These are phyloP conservation scores for Kappamyces sp. DNA, from an alignment of 192 early-diverging fungal genomes.

Conservation along the genomic window DNA sequence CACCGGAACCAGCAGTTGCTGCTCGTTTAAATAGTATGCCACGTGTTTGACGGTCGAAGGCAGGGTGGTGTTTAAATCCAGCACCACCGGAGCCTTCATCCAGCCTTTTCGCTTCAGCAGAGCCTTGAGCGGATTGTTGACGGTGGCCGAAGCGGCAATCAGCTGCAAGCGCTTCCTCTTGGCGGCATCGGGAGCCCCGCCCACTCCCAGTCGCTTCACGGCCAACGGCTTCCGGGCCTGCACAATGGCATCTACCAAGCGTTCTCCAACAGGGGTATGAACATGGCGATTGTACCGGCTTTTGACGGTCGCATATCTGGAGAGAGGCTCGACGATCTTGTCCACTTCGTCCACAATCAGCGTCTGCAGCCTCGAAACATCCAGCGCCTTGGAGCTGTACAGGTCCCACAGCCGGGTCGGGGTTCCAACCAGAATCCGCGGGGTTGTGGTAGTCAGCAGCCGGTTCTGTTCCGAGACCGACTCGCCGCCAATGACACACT, in stretches of 20 bases:
- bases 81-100: slow-evolving; percentile 49
- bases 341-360: slow-evolving; percentile 45
- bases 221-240: slow-evolving; percentile 12
- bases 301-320: slow-evolving; percentile 27
- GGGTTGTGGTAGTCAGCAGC: slow-evolving; percentile 17
- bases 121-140: slow-evolving; percentile 61
- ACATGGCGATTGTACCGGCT: slow-evolving; percentile 20
- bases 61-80: slow-evolving; percentile 49
- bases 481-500: slow-evolving; percentile 30
- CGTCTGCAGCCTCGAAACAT: slow-evolving; percentile 28
- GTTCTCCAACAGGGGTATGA: slow-evolving; percentile 35
- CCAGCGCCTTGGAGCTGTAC: slow-evolving; percentile 22
- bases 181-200: not conserved
- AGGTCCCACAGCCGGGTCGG: slow-evolving; percentile 28
- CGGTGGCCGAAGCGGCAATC: slow-evolving; percentile 61
- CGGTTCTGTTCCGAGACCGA: slow-evolving; percentile 20
- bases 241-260: slow-evolving; percentile 30
- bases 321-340: slow-evolving; percentile 20
- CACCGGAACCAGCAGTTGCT: slow-evolving; percentile 37
- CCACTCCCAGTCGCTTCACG: too few species aligned
- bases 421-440: slow-evolving; percentile 40
- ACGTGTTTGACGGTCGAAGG: slow-evolving; percentile 12
- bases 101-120: slow-evolving; percentile 36
- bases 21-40: slow-evolving; percentile 39
- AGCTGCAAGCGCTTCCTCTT: slow-evolving; percentile 38